These are phyloP conservation scores for Metarhizium album DNA, from an alignment of 2,329 filamentous ascomycete genomes.

Conservation along the genomic window DNA sequence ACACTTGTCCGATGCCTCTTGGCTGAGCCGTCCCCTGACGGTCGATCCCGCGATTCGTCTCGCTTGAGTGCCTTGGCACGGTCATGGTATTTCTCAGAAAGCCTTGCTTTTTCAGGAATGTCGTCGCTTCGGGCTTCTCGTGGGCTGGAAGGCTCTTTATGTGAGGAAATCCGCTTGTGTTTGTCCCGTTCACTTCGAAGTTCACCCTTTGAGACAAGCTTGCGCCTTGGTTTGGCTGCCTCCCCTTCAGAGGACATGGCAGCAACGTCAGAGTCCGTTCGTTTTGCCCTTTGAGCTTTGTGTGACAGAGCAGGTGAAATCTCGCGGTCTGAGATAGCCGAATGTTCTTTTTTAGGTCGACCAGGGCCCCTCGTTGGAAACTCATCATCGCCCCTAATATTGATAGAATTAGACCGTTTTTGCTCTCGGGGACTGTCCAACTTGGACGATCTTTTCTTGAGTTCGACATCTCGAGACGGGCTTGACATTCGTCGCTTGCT, in stretches of 20 bases:
- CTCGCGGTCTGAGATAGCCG: conserved; percentile 42
- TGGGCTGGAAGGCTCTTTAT: conserved; percentile 43
- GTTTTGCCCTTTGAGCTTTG: conserved; percentile 41
- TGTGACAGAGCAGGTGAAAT: conserved; percentile 34
- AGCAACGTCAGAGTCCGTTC: conserved; percentile 42
- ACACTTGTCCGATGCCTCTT: conserved; percentile 50
- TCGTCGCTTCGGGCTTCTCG: conserved; percentile 41
- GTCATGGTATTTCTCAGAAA: conserved; percentile 46
- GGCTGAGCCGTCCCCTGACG: conserved; percentile 38
- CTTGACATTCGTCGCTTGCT: conserved; percentile 39
- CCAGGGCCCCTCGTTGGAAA: conserved; percentile 40
- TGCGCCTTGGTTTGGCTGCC: conserved; percentile 47
- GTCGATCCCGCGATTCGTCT: conserved; percentile 47
- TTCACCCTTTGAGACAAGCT: conserved; percentile 53
- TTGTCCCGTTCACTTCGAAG: conserved; percentile 48
- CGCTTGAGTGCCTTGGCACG: conserved; percentile 50
- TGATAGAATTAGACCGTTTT: conserved; percentile 31
- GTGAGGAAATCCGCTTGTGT: conserved; percentile 35
- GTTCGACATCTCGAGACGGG: conserved; percentile 34
- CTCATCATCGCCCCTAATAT: conserved; percentile 35
- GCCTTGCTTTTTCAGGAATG: conserved; percentile 33
- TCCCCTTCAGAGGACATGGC: conserved; percentile 46
- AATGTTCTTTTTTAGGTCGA: conserved; percentile 44
- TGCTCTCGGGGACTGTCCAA: conserved; percentile 39
- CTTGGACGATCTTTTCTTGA: conserved; percentile 32